Percentiles rank a stretch among this genome's conserved stretches.
Evolutionary conservation across 1,284 basidiomycete species (phyloP).

Genomic region (Apiotrichum laibachii): DNA sequence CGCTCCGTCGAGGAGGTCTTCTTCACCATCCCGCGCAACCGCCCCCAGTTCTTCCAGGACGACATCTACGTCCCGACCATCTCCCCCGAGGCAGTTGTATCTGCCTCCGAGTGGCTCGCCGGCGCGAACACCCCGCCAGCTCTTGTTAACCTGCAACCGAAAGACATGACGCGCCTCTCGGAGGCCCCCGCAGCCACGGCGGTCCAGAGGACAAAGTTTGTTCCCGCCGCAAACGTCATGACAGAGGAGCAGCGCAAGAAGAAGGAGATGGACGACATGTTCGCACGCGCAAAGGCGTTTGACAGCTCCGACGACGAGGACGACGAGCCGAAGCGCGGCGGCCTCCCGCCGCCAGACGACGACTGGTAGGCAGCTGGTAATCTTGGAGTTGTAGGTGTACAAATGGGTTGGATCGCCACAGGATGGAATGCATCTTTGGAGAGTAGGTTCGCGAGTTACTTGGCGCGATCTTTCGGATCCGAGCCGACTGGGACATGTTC

Average conservation of each 20-base stretch:
- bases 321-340: conserved; percentile 15
- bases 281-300: conserved; percentile 41
- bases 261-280: conserved; percentile 47
- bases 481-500: too few relatives aligned
- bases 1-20: conserved; percentile 51
- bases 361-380: conserved; percentile 29
- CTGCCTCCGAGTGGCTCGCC: conserved; percentile 40
- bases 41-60: conserved; percentile 55
- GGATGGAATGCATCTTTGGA: not conserved
- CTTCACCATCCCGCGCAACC: conserved; percentile 53
- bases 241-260: conserved; percentile 45
- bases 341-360: conserved; percentile 41
- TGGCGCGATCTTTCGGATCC: too few relatives aligned
- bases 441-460: too few relatives aligned
- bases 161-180: conserved; percentile 48
- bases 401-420: not conserved
- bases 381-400: not conserved
- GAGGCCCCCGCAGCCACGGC: conserved; percentile 34
- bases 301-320: conserved; percentile 42
- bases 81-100: conserved; percentile 31
- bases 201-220: conserved; percentile 38
- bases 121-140: conserved; percentile 29
- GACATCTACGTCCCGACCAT: conserved; percentile 53
- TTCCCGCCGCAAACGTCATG: conserved; percentile 42
- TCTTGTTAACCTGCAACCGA: conserved; percentile 41